phyloP scores from a whole-genome alignment of 257 asterid genomes.

The Rehmannia glutinosa region DNA sequence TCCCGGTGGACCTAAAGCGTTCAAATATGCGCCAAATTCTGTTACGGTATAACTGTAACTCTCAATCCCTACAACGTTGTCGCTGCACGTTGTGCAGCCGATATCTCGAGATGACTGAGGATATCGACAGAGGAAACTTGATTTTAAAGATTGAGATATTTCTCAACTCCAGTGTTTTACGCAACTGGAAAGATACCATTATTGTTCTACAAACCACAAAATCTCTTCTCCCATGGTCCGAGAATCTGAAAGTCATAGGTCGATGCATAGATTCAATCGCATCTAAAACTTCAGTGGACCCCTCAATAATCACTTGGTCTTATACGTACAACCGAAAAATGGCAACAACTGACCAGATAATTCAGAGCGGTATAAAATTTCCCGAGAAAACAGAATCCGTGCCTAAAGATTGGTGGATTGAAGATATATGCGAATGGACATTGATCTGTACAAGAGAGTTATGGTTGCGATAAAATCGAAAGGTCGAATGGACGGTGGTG shows the following conservation, averaged over 20 bases:
- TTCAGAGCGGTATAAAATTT: slow-evolving; percentile 34
- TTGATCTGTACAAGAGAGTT: slow-evolving; percentile 71
- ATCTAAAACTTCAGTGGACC: slow-evolving; percentile 84
- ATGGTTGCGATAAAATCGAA: slow-evolving; percentile 74
- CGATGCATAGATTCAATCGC: slow-evolving; percentile 81
- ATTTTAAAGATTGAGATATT: slow-evolving; percentile 74
- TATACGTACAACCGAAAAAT: slow-evolving; percentile 66
- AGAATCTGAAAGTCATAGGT: slow-evolving; percentile 67
- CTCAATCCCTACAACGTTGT: slow-evolving; percentile 85
- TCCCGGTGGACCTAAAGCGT: slow-evolving; percentile 95
- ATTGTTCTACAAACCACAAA: slow-evolving; percentile 77
- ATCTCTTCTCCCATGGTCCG: slow-evolving; percentile 78
- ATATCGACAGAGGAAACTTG: slow-evolving; percentile 76
- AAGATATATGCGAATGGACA: slow-evolving; percentile 86
- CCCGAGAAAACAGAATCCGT: slow-evolving; percentile 41
- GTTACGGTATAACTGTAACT: slow-evolving; percentile 83
- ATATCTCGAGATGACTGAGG: slow-evolving; percentile 91
- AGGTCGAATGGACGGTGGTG: slow-evolving; percentile 67
- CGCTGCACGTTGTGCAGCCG: slow-evolving; percentile 85
- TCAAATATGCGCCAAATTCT: slow-evolving; percentile 87
- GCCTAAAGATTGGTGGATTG: slow-evolving; percentile 94
- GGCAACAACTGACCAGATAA: slow-evolving; percentile 42
- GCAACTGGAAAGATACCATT: slow-evolving; percentile 92
- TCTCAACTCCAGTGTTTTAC: slow-evolving; percentile 72
- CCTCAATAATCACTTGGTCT: slow-evolving; percentile 74